These are phyloP conservation scores for Aspergillus affinis DNA, from an alignment of 495 filamentous ascomycete species.

Conservation along the genomic window DNA sequence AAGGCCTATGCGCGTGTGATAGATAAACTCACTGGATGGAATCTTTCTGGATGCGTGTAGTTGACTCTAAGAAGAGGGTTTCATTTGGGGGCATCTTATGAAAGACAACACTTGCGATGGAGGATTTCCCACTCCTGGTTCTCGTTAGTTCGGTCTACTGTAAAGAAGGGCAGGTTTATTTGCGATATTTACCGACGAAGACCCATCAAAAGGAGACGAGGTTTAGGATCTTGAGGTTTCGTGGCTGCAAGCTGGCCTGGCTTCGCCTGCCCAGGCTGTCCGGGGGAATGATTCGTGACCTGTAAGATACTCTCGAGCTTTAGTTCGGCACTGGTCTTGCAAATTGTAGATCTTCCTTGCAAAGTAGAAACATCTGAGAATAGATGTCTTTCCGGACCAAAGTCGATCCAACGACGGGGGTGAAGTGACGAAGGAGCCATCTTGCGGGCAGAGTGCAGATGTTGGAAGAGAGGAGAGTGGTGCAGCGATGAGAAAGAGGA, in stretches of 20 bases:
- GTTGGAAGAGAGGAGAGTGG: background rate
- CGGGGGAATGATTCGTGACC: conserved; percentile 31
- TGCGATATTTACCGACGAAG: conserved; percentile 70
- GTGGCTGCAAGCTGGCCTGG: conserved; percentile 28
- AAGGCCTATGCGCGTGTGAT: background rate
- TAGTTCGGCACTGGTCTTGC: conserved; percentile 37
- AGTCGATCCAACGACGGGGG: conserved; percentile 10
- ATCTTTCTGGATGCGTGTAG: conserved; percentile 87
- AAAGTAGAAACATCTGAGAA: conserved; percentile 19
- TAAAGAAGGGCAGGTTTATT: background rate
- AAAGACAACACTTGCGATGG: conserved; percentile 95
- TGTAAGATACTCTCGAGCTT: conserved; percentile 37
- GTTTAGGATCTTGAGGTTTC: conserved; percentile 60
- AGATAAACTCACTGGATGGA: conserved; percentile 71
- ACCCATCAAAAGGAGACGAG: conserved; percentile 90
- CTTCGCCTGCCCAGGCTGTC: conserved; percentile 29
- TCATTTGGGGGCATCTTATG: conserved; percentile 95
- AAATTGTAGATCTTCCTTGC: conserved; percentile 17
- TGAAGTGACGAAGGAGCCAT: conserved; percentile 6
- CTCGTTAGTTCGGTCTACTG: conserved; percentile 7
- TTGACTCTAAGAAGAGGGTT: conserved; percentile 92
- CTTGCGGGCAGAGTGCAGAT: background rate
- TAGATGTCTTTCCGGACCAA: conserved; percentile 16
- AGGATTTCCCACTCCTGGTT: conserved; percentile 90
- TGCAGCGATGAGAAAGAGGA: background rate